Evolutionary conservation across 2,329 filamentous ascomycete species (phyloP).

Genomic region (Xylaria sp.): DNA sequence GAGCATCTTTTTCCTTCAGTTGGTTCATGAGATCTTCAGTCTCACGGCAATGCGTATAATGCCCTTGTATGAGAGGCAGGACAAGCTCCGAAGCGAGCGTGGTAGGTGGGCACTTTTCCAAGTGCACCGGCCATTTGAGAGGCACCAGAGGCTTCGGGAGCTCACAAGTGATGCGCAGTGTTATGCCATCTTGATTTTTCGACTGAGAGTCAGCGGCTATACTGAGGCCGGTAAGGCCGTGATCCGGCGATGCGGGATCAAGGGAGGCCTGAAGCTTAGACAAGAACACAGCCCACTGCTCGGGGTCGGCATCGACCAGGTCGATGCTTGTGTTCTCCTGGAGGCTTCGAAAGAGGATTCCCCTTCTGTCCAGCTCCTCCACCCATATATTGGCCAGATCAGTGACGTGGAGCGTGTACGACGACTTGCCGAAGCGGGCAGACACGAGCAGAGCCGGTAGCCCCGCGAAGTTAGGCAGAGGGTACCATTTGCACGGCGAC

Average conservation of each 20-base stretch:
- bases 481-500: constrained; percentile 57
- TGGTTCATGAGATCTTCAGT: constrained; percentile 56
- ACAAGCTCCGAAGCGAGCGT: constrained; percentile 61
- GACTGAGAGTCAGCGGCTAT: constrained; percentile 53
- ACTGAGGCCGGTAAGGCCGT: constrained; percentile 58
- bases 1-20: constrained; percentile 62
- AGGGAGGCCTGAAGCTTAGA: constrained; percentile 68
- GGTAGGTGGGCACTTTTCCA: constrained; percentile 60
- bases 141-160: constrained; percentile 72
- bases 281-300: constrained; percentile 75
- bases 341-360: constrained; percentile 71
- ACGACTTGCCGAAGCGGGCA: constrained; percentile 61
- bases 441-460: constrained; percentile 74
- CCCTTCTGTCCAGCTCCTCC: constrained; percentile 70
- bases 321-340: constrained; percentile 77
- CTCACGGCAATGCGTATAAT: constrained; percentile 55
- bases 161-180: constrained; percentile 67
- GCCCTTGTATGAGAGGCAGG: constrained; percentile 62
- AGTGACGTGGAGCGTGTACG: constrained; percentile 75
- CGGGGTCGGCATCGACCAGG: constrained; percentile 70
- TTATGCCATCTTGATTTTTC: constrained; percentile 52
- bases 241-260: constrained; percentile 58
- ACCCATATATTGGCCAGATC: constrained; percentile 80
- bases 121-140: constrained; percentile 72
- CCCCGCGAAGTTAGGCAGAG: constrained; percentile 57